phyloP scores from a whole-genome alignment of 1,284 basidiomycete species.

The Cutaneotrichosporon cavernicola region DNA sequence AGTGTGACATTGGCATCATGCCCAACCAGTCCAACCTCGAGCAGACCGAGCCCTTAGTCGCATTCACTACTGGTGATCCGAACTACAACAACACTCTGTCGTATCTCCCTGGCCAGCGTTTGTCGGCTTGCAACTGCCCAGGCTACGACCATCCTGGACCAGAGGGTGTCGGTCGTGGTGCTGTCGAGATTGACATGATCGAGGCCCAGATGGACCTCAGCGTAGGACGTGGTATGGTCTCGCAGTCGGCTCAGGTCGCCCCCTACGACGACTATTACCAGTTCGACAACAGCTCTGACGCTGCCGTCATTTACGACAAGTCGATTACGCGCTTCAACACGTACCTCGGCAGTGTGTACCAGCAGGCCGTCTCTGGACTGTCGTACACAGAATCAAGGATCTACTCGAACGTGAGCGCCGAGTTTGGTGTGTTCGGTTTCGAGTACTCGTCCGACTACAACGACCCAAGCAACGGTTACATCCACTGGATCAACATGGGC shows the following conservation, averaged over 20 bases:
- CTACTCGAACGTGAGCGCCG: slow-evolving; percentile 54
- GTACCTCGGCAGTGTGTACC: slow-evolving; percentile 73
- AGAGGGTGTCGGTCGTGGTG: slow-evolving; percentile 58
- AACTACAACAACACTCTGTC: slow-evolving; percentile 41
- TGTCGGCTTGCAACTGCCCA: slow-evolving; percentile 57
- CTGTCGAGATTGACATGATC: slow-evolving; percentile 67
- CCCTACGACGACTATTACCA: slow-evolving; percentile 67
- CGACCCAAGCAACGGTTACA: slow-evolving; percentile 60
- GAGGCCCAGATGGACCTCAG: slow-evolving; percentile 58
- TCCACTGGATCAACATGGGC: slow-evolving; percentile 66
- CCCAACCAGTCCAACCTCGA: slow-evolving; percentile 46
- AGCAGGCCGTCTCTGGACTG: slow-evolving; percentile 72
- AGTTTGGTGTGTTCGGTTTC: slow-evolving; percentile 61
- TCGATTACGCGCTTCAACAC: slow-evolving; percentile 64
- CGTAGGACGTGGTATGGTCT: slow-evolving; percentile 27
- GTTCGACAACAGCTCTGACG: slow-evolving; percentile 56
- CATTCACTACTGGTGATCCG: slow-evolving; percentile 44
- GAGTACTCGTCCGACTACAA: slow-evolving; percentile 66
- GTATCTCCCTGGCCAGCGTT: slow-evolving; percentile 57
- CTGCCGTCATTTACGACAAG: slow-evolving; percentile 37
- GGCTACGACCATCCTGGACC: slow-evolving; percentile 63
- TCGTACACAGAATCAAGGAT: slow-evolving; percentile 57
- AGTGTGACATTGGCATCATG: slow-evolving; percentile 43
- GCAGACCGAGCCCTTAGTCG: slow-evolving; percentile 47
- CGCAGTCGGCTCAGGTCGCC: slow-evolving; percentile 41